Evolutionary conservation across 1,284 basidiomycete genomes (phyloP), one percentile per base, ranked within the genome.

Genomic region (Boletellus deceptivus): DNA sequence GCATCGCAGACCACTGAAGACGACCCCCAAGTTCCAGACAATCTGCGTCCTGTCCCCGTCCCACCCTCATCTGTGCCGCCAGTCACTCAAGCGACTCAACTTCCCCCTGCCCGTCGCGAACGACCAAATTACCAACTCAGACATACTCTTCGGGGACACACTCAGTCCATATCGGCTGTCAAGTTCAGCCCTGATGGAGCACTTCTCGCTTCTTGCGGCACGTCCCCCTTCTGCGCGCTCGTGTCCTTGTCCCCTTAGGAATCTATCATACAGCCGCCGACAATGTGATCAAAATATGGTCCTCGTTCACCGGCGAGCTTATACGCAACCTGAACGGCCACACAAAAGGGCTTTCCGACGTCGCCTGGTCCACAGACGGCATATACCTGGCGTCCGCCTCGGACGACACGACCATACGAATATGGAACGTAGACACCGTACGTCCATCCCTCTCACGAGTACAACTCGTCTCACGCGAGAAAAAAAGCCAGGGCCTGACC

Each of bases 291-390:
- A 92, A 90, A 69, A 80, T 93, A 39, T 93, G 89, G 88, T 83
- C 83, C 8, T 82, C 88, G 0, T 78, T 80, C 52, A 89, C 87
- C 0, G 91, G 91, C 1, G 79, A 88, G 59, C 76, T 90, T 44
- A 76, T 93, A 50, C 77, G 86, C 38, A 86, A 88, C 57, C 70
- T 92, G 18, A 77, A 73, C 40, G 85, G 84, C 1, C 89, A 91
- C 60, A 83, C 83, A 3, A 83, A 86, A 70, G 94, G 94, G 0
- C 78, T 96, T 29, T 94, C 92, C 41, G 92, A 96, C 67, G 76
- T 97, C 46, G 76, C 90, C 1, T 93, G 93, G 85, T 92, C 92
- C 5, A 77, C 84, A 7, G 89, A 96, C 66, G 88, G 87, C 54
- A 73, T 79, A 17, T 86, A 86, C 69, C 75, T 97, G 17, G 91